These are phyloP conservation scores for Potentilla sterilis DNA, from an alignment of 306 rosid genomes.

Conservation along the genomic window DNA sequence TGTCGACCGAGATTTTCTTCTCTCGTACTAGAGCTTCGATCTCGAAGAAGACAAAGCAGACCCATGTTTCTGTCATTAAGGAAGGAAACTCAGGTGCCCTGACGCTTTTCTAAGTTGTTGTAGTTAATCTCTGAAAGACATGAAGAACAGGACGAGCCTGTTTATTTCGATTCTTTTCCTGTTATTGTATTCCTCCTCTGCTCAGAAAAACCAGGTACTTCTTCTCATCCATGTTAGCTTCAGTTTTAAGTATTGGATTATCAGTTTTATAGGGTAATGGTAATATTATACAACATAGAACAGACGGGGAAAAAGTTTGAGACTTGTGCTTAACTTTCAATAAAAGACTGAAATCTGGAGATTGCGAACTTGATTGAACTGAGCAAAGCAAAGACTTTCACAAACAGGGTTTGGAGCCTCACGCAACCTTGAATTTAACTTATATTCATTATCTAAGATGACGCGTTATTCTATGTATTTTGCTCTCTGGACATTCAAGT, in stretches of 20 bases:
- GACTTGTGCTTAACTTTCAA: neutral
- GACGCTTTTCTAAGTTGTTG: neutral
- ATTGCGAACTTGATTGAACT: neutral
- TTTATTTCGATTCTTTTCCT: conserved; percentile 30
- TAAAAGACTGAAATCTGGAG: neutral
- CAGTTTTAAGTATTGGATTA: conserved; percentile 9
- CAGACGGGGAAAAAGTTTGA: neutral
- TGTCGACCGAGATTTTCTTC: neutral
- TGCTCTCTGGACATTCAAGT: conserved; percentile 3
- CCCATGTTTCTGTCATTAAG: neutral
- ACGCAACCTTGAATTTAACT: neutral
- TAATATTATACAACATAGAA: neutral
- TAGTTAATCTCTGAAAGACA: conserved; percentile 18
- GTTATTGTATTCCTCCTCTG: conserved; percentile 31
- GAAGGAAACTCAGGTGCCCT: neutral
- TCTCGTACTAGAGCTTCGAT: neutral
- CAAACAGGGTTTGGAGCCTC: neutral
- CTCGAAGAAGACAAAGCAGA: conserved; percentile 12
- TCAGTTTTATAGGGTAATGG: conserved; percentile 2
- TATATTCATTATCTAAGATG: neutral
- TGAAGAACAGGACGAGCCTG: conserved; percentile 37
- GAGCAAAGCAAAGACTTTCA: neutral
- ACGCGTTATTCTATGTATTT: neutral
- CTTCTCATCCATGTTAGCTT: conserved; percentile 6
- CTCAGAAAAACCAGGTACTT: conserved; percentile 23